A percentile compares a stretch with the other conserved stretches of the same genome.
phyloP scores from a whole-genome alignment of 2,329 filamentous ascomycete genomes.

The Claviceps africana region DNA sequence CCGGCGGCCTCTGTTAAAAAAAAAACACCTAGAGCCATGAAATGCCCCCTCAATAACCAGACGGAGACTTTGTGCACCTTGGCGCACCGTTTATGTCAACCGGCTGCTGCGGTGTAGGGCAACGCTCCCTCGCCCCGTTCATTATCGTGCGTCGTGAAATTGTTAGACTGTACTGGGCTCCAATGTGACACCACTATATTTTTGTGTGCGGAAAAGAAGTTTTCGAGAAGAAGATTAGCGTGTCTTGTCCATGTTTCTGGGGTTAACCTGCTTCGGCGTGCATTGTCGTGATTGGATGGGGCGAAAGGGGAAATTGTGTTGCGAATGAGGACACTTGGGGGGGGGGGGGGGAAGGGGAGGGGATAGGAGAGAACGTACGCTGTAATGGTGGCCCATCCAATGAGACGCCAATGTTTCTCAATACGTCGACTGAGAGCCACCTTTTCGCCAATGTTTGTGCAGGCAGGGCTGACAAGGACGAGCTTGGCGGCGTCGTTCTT shows the following conservation, averaged over 20 bases:
- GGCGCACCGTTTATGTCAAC: not conserved
- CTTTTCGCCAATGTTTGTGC: slow-evolving; percentile 96
- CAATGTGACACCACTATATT: slow-evolving; percentile 35
- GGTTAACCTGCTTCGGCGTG: not conserved
- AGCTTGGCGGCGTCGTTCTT: slow-evolving; percentile 97
- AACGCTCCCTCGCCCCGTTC: slow-evolving; percentile 4
- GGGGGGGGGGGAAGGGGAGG: too few relatives aligned
- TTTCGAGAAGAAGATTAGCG: not conserved
- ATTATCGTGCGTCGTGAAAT: slow-evolving; percentile 1
- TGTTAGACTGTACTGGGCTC: slow-evolving; percentile 34
- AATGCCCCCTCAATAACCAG: not conserved
- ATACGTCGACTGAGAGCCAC: slow-evolving; percentile 91
- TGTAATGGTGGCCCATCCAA: slow-evolving; percentile 77
- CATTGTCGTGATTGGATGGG: not conserved
- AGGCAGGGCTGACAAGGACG: slow-evolving; percentile 81
- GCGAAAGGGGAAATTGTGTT: too few relatives aligned
- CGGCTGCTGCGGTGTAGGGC: not conserved
- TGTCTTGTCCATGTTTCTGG: not conserved
- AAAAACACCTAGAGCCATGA: not conserved
- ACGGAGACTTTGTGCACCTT: not conserved
- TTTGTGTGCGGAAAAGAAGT: not conserved
- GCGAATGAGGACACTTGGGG: too few relatives aligned
- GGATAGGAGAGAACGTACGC: slow-evolving; percentile 32
- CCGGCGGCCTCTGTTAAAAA: not conserved
- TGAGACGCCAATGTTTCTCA: slow-evolving; percentile 97